These are phyloP conservation scores for Populus simonii DNA, from an alignment of 345 rosid species.

Conservation along the genomic window DNA sequence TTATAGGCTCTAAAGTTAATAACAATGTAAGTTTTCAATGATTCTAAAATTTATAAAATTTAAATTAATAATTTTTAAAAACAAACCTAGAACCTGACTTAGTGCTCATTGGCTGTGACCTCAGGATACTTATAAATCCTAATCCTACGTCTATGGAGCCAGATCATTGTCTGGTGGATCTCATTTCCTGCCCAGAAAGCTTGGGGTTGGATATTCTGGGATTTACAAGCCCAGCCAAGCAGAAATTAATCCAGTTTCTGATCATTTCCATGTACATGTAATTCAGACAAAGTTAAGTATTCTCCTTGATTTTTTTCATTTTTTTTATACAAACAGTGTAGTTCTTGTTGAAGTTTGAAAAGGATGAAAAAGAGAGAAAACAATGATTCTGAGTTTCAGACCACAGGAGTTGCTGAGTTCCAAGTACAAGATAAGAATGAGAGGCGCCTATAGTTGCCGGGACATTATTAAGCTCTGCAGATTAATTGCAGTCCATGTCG, in stretches of 20 bases:
- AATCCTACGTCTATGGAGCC: too few relatives aligned
- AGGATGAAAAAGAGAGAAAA: neutral
- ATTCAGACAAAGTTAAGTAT: neutral
- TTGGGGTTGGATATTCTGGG: too few relatives aligned
- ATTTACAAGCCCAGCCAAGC: too few relatives aligned
- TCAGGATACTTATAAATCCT: too few relatives aligned
- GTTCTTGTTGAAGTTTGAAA: neutral
- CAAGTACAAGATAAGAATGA: neutral
- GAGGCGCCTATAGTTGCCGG: neutral
- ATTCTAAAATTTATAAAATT: too few relatives aligned
- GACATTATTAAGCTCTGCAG: neutral
- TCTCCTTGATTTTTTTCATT: neutral
- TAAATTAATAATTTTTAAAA: too few relatives aligned
- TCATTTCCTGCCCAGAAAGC: too few relatives aligned
- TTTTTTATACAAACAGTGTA: too few relatives aligned
- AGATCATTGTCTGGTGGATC: too few relatives aligned
- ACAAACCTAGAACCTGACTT: too few relatives aligned
- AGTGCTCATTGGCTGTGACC: too few relatives aligned
- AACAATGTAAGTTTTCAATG: fast-evolving
- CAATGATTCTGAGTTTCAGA: neutral
- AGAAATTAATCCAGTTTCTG: too few relatives aligned
- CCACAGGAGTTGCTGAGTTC: neutral
- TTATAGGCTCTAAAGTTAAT: fast-evolving
- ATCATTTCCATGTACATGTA: neutral
- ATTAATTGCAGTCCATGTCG: neutral